Percentiles rank a stretch among this genome's conserved stretches.
Conservation (phyloP, 179 eudicot species). For the Silene noctiflora region DNA sequence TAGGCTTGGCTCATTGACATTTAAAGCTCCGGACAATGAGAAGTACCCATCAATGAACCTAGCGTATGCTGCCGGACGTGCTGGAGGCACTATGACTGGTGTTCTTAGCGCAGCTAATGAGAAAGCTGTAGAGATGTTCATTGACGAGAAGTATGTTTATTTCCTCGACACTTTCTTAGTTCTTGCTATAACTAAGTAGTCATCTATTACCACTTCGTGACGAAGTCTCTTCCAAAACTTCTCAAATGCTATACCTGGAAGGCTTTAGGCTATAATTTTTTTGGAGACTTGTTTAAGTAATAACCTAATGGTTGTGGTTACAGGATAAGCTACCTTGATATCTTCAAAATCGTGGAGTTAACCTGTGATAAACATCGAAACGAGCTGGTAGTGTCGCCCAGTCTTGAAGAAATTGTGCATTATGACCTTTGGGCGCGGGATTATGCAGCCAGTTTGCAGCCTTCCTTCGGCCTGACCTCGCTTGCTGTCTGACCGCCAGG, state of each 20-base stretch:
- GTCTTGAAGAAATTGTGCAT: constrained; percentile 86
- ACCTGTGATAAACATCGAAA: constrained; percentile 77
- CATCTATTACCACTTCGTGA: too few species aligned
- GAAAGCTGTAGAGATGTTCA: constrained; percentile 93
- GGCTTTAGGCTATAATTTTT: background rate
- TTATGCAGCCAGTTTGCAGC: constrained; percentile 63
- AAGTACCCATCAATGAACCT: constrained; percentile 92
- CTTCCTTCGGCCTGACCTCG: constrained; percentile 46
- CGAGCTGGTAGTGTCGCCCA: constrained; percentile 65
- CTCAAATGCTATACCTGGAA: too few species aligned
- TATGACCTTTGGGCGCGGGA: constrained; percentile 92
- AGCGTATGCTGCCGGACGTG: constrained; percentile 91
- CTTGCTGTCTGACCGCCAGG: constrained; percentile 43
- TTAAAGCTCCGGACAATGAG: constrained; percentile 81
- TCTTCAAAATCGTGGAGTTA: constrained; percentile 82
- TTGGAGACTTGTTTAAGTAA: background rate
- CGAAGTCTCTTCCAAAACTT: too few species aligned
- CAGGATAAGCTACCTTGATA: constrained; percentile 91
- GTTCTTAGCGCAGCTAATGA: constrained; percentile 97
- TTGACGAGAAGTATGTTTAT: constrained; percentile 50
- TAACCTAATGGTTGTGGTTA: background rate
- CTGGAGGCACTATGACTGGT: constrained; percentile 97
- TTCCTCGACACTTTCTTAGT: background rate
- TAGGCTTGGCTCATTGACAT: constrained; percentile 88
- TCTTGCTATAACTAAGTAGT: too few species aligned